These are phyloP conservation scores for Acmispon strigosus DNA, from an alignment of 306 rosid species.

Conservation along the genomic window DNA sequence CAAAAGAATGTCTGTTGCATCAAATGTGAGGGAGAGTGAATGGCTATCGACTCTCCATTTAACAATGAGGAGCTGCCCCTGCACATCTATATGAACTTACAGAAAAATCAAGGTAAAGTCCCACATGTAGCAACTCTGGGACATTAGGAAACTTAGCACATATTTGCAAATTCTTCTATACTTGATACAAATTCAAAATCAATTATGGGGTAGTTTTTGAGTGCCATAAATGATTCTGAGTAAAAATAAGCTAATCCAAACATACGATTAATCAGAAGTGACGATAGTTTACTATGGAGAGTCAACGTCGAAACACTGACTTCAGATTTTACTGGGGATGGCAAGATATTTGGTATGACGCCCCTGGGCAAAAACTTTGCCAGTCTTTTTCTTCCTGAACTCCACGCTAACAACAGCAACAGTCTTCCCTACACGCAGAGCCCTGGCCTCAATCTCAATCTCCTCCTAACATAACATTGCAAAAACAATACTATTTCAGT, in stretches of 20 bases:
- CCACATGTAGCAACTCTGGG: not conserved
- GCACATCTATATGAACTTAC: not conserved
- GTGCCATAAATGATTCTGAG: no score
- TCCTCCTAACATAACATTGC: slow-evolving; percentile 47
- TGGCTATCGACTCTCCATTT: not conserved
- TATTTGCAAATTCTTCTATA: no score
- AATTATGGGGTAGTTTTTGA: no score
- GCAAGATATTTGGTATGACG: slow-evolving; percentile 76
- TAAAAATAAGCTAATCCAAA: no score
- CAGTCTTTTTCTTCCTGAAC: slow-evolving; percentile 59
- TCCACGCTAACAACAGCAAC: slow-evolving; percentile 61
- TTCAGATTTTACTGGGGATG: slow-evolving; percentile 45
- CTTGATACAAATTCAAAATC: no score
- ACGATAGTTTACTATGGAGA: not conserved
- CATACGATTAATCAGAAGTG: not conserved
- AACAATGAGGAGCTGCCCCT: not conserved
- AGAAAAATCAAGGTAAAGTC: not conserved
- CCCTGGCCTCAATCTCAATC: slow-evolving; percentile 58
- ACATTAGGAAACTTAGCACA: not conserved
- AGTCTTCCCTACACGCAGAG: slow-evolving; percentile 56
- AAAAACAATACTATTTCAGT: not conserved
- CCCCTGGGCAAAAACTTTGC: slow-evolving; percentile 74
- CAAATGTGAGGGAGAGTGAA: not conserved
- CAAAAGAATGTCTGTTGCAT: not conserved
- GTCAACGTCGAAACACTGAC: not conserved